Conservation (phyloP, 2,329 filamentous ascomycete genomes). For the Fonsecaea pedrosoi region DNA sequence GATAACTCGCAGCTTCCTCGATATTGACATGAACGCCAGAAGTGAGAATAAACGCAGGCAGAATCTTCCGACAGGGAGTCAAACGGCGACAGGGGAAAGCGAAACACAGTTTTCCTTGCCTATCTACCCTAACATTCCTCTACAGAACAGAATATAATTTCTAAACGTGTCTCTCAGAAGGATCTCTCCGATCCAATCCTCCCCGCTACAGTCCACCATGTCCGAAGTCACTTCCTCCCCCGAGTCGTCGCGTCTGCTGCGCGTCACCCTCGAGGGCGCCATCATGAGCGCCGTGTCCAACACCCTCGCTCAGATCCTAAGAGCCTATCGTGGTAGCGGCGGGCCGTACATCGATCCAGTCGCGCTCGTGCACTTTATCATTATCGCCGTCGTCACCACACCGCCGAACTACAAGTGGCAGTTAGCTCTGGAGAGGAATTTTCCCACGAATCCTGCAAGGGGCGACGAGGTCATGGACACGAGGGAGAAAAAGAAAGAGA, state of each 20-base stretch:
- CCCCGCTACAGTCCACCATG: slow-evolving; percentile 1
- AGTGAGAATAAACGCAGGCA: background rate
- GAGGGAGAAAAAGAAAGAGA: slow-evolving; percentile 52
- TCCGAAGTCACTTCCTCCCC: background rate
- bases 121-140: background rate
- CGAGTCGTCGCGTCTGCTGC: slow-evolving; percentile 52
- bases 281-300: slow-evolving; percentile 72
- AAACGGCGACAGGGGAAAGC: background rate
- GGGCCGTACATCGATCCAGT: slow-evolving; percentile 51
- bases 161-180: no score
- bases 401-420: slow-evolving; percentile 91
- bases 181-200: background rate
- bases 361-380: slow-evolving; percentile 70
- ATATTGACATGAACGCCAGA: background rate
- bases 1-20: slow-evolving; percentile 8
- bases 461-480: slow-evolving; percentile 40
- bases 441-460: slow-evolving; percentile 61
- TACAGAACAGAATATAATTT: background rate
- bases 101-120: background rate
- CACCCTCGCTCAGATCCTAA: slow-evolving; percentile 73
- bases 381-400: slow-evolving; percentile 74
- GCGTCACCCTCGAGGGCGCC: slow-evolving; percentile 69
- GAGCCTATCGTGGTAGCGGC: slow-evolving; percentile 57
- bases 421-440: slow-evolving; percentile 73
- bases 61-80: background rate